Base-by-base conservation (phyloP, 805 yeast genomes). In the Yarrowia divulgata region DNA sequence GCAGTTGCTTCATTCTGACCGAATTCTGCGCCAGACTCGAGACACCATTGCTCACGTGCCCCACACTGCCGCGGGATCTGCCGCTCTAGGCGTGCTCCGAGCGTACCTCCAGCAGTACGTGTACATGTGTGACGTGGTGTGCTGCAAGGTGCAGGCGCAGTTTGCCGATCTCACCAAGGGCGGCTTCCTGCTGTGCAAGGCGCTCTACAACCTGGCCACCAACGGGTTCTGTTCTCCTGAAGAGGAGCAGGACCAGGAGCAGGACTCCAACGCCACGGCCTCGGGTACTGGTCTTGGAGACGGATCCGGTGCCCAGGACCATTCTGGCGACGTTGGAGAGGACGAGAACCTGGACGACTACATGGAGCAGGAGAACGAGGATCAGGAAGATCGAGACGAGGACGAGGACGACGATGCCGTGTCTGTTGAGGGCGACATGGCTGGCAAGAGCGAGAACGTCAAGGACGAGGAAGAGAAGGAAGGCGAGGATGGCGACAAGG, bases 341-440 rank as follows among this genome's bases (percentile, higher is more conserved):
- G 97, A 93, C 73, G 97, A 93, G 71, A 97, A 95, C 77, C 81
- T 94, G 62, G 82, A 89, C 5, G 97, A 93, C 75, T 84, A 85
- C 71, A 87, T 86, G 19, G 79, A 89, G 39, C 89, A 91, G 72
- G 86, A 88, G 64, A 93, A 93, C 45, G 85, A 90, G 66, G 85
- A 89, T 45, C 86, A 90, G 29, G 84, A 87, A n/a, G 85, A 87
- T 7, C 84, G 86, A 35, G 83, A 84, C 12, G 81, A 82, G 29
- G 75, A 75, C 32, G 74, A 75, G 14, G 81, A 80, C 1, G 88
- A 87, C 10, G 88, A 87, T 9, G 87, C 92, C 66, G 92, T 92
- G 77, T 98, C 98, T 6, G 93, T 91, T 57, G 97, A 93, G 74
- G 97, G 98, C 43, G 98, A 95, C 74, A 91, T 95, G 97, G 97